These are phyloP conservation scores for Lonicera japonica DNA, from an alignment of 129 eudicot genomes.

Conservation along the genomic window DNA sequence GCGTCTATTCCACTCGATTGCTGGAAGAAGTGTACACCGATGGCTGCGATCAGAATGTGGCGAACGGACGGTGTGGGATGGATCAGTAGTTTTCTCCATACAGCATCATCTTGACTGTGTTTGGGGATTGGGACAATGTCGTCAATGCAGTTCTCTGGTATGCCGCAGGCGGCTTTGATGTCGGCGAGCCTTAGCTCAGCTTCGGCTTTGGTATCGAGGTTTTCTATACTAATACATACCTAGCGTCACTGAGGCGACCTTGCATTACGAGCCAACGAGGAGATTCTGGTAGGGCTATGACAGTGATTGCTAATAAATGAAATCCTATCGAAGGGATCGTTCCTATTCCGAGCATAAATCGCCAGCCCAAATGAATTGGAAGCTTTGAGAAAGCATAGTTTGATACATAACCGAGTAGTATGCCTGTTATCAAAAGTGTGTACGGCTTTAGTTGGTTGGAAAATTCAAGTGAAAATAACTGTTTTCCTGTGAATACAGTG, in stretches of 20 bases:
- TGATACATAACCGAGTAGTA: slow-evolving; percentile 31
- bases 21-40: slow-evolving; percentile 29
- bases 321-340: slow-evolving; percentile 24
- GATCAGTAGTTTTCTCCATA: slow-evolving; percentile 24
- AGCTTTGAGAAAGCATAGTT: slow-evolving; percentile 29
- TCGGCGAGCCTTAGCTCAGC: slow-evolving; percentile 18
- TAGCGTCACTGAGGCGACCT: slow-evolving; percentile 25
- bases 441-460: too few relatives aligned
- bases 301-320: slow-evolving; percentile 16
- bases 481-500: too few relatives aligned
- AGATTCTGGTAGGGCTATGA: slow-evolving; percentile 30
- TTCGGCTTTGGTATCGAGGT: slow-evolving; percentile 19
- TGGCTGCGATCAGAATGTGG: slow-evolving; percentile 18
- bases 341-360: slow-evolving; percentile 38
- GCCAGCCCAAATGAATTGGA: slow-evolving; percentile 18
- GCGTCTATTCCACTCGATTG: slow-evolving; percentile 31
- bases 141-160: slow-evolving; percentile 27
- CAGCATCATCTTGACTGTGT: slow-evolving; percentile 8
- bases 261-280: slow-evolving; percentile 38
- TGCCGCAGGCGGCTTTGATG: slow-evolving; percentile 30
- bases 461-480: too few relatives aligned
- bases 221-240: slow-evolving; percentile 9
- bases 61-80: slow-evolving; percentile 18
- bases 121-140: slow-evolving; percentile 13
- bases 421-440: slow-evolving; percentile 8